Base-by-base conservation (phyloP, 1,139 yeast genomes). In the Yamadazyma atlantica region DNA sequence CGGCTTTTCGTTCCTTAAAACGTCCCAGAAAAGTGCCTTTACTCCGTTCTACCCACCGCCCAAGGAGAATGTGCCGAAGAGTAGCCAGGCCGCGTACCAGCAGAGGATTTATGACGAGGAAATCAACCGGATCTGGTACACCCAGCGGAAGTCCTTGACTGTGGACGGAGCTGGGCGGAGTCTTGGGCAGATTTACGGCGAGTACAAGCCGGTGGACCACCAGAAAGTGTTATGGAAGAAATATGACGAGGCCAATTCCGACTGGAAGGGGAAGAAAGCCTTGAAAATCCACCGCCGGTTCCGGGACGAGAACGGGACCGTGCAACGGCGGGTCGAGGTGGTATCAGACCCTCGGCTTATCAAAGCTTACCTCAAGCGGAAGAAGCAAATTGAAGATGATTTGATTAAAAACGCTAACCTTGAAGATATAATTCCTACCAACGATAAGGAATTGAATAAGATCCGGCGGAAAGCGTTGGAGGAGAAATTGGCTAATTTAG, bases 21-120 rank as follows among this genome's bases (percentile, higher is more conserved):
- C 96, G 0, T 87, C 97, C 0, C 95, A 92, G 85, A 92, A 90
- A 61, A 96, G 95, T 53, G 95, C 96, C 1, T 92, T 92, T 61
- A 73, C 78, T 36, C 87, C 90, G 2, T 64, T 74, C n/a, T 60
- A 66, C 42, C 62, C 84, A 63, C 72, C 73, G 4, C 65, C 64
- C 4, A 65, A 62, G 35, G 74, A 69, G 37, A 60, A 55, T 37
- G 63, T 64, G n/a, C 75, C 75, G n/a, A 71, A 71, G 41, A 66
- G 65, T 41, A 67, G 62, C 30, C 69, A 74, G 8, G 74, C 75
- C 0, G 94, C 97, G 0, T 73, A 85, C 46, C 97, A 90, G 58
- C 97, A 92, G 55, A 85, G 84, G 55, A 80, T 94, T 2, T 94
- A 94, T 51, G 97, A 92, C 49, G 92, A 85, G 42, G 98, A 92